Conservation (phyloP, 345 rosid species). For the Hirschfeldia incana region DNA sequence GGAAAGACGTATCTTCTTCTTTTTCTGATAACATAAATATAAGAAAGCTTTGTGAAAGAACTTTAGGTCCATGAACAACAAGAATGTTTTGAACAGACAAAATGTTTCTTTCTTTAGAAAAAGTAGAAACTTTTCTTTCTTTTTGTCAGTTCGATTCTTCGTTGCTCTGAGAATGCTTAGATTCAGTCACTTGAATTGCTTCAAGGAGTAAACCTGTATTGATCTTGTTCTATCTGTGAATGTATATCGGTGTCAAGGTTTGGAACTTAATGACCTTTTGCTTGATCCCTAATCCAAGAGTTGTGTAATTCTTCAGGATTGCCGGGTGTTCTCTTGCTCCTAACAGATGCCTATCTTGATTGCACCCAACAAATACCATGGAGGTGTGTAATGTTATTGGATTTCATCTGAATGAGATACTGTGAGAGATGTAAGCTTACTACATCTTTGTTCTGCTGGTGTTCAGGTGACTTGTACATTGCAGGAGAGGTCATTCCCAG, state of each 20-base stretch:
- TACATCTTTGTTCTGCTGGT: slow-evolving; percentile 13
- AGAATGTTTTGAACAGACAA: background rate
- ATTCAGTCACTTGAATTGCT: background rate
- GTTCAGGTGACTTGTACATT: slow-evolving; percentile 69
- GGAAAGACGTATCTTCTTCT: background rate
- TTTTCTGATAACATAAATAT: background rate
- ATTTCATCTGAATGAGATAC: background rate
- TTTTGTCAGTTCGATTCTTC: background rate
- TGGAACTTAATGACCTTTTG: background rate
- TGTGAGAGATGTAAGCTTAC: too few relatives aligned
- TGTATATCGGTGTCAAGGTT: background rate
- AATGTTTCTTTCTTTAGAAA: too few relatives aligned
- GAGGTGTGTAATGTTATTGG: slow-evolving; percentile 54
- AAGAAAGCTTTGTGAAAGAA: background rate
- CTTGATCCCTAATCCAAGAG: background rate
- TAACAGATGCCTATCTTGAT: slow-evolving; percentile 93
- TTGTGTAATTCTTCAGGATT: slow-evolving; percentile 46
- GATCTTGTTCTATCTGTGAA: background rate
- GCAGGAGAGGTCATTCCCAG: slow-evolving; percentile 86
- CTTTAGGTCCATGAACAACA: background rate
- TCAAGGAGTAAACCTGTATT: background rate
- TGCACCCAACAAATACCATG: slow-evolving; percentile 95
- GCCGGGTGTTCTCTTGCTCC: slow-evolving; percentile 92
- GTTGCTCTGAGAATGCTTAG: background rate
- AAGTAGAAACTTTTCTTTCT: too few relatives aligned